A percentile compares a stretch with the other conserved stretches of the same genome.
These are phyloP conservation scores for Leishmania arabica DNA, from an alignment of 208 protist genomes.

Conservation along the genomic window DNA sequence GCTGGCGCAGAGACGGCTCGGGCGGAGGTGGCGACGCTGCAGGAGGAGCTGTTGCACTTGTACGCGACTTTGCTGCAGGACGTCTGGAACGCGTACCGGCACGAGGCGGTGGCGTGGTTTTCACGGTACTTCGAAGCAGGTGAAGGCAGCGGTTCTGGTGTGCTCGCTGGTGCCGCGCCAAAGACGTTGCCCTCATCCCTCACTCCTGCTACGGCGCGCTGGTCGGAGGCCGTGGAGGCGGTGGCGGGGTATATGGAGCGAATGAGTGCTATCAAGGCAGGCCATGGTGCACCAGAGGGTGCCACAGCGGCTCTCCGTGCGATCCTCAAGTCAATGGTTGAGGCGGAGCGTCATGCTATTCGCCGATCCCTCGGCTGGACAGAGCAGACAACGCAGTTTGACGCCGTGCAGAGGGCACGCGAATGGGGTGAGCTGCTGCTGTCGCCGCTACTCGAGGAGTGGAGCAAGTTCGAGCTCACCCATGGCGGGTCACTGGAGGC, in stretches of 20 bases:
- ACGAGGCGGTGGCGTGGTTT: conserved; percentile 76
- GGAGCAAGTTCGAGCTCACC: conserved; percentile 73
- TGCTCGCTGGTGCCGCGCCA: conserved; percentile 31
- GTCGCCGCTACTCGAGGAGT: conserved; percentile 61
- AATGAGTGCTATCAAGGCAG: neutral
- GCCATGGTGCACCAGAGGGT: conserved; percentile 1
- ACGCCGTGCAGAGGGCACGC: conserved; percentile 49
- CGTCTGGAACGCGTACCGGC: conserved; percentile 74
- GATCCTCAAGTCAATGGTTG: conserved; percentile 55
- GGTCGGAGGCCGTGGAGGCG: conserved; percentile 68
- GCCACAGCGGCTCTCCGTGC: conserved; percentile 33
- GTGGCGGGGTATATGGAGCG: conserved; percentile 48
- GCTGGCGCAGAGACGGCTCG: conserved; percentile 21
- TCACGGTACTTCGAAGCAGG: conserved; percentile 25
- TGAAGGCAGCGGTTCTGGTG: conserved; percentile 32
- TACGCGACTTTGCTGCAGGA: conserved; percentile 59
- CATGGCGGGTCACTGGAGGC: conserved; percentile 58
- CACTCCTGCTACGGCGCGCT: conserved; percentile 61
- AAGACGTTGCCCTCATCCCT: conserved; percentile 48
- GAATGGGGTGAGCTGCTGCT: conserved; percentile 73
- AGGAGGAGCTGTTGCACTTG: conserved; percentile 35
- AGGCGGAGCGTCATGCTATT: conserved; percentile 48
- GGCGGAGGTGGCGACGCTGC: conserved; percentile 22
- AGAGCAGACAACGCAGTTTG: conserved; percentile 48
- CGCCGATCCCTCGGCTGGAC: conserved; percentile 42